Percentiles rank a stretch among this genome's conserved stretches.
phyloP scores from a whole-genome alignment of 139 green algal genomes.

The Closterium sp. region DNA sequence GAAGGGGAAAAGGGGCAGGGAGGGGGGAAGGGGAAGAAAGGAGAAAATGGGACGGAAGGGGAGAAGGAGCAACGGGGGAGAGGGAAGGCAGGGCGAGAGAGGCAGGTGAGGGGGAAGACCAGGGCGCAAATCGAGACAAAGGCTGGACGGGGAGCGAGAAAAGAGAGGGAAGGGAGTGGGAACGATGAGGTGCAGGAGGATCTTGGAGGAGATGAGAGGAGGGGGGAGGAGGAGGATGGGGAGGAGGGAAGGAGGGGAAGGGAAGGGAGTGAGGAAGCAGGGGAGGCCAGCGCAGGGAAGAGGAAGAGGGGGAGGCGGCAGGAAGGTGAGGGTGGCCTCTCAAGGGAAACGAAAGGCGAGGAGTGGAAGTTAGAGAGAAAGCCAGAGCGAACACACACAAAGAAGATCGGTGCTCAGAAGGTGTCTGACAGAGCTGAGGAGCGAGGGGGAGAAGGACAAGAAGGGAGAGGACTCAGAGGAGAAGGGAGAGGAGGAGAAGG shows the following conservation, averaged over 20 bases:
- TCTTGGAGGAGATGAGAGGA: neutral
- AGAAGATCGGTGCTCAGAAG: too few species aligned
- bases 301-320: neutral
- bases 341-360: neutral
- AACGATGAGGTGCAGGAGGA: neutral
- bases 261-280: neutral
- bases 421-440: too few species aligned
- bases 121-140: neutral
- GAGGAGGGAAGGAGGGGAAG: neutral
- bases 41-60: neutral
- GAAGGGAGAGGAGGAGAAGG: neutral
- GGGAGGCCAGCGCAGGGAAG: neutral
- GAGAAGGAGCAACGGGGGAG: neutral
- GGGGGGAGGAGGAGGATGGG: neutral
- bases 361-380: neutral
- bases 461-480: neutral
- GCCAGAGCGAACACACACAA: too few species aligned
- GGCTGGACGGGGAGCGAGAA: neutral
- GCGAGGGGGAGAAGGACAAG: too few species aligned
- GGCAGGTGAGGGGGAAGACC: neutral
- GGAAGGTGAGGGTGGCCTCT: neutral
- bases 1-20: neutral
- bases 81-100: neutral
- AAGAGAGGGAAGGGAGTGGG: neutral
- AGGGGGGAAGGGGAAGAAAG: neutral